phyloP scores from a whole-genome alignment of 2,329 filamentous ascomycete genomes.

The Phialocephala subalpina region DNA sequence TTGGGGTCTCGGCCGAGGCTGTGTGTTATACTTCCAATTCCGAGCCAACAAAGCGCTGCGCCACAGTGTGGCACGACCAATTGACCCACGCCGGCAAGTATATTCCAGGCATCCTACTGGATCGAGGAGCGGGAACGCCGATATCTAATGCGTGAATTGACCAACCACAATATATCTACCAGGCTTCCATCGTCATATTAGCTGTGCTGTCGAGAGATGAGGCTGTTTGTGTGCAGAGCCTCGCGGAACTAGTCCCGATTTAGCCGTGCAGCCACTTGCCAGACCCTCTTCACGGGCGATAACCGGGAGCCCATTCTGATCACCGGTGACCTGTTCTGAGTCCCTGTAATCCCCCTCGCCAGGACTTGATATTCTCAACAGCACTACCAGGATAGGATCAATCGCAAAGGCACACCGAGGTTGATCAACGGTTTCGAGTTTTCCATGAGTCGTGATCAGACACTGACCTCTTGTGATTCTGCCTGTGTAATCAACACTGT shows the following conservation, averaged over 20 bases:
- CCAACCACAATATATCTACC: slow-evolving; percentile 10
- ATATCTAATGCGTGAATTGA: slow-evolving; percentile 9
- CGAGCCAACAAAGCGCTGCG: slow-evolving; percentile 14
- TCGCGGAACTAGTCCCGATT: slow-evolving; percentile 6
- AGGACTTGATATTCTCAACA: not conserved
- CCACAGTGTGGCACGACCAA: slow-evolving; percentile 12
- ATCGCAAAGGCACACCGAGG: too few species aligned
- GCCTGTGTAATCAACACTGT: too few species aligned
- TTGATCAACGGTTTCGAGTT: not conserved
- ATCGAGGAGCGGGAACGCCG: slow-evolving; percentile 8
- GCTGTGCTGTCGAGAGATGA: slow-evolving; percentile 7
- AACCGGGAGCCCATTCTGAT: slow-evolving; percentile 11
- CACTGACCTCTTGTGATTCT: too few species aligned
- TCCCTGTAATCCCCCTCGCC: not conserved
- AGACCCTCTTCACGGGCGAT: not conserved
- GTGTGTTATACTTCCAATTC: slow-evolving; percentile 13
- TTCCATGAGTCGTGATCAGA: too few species aligned
- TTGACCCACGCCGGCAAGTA: not conserved
- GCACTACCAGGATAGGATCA: not conserved
- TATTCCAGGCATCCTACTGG: not conserved
- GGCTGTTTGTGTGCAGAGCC: slow-evolving; percentile 10
- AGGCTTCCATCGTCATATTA: slow-evolving; percentile 15
- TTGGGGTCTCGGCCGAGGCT: slow-evolving; percentile 20
- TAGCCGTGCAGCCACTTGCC: slow-evolving; percentile 5
- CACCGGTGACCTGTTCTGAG: too few species aligned